Conservation (phyloP, 2,329 filamentous ascomycete species). For the Nemania sp. region DNA sequence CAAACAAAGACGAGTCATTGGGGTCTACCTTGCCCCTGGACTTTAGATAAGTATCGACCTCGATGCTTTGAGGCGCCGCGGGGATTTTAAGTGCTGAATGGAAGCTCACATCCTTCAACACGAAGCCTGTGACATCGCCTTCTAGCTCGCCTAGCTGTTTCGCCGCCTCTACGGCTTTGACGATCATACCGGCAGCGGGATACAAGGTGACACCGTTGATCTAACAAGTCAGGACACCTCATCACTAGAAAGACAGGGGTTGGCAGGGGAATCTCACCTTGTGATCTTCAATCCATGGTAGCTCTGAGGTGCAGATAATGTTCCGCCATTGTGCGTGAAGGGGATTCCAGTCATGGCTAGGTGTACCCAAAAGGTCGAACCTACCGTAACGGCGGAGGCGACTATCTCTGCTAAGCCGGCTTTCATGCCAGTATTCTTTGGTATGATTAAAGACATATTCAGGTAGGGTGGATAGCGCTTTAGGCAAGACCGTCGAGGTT, state of each 20-base stretch:
- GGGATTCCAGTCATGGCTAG: slow-evolving; percentile 24
- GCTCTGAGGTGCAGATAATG: slow-evolving; percentile 35
- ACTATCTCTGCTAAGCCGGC: slow-evolving; percentile 29
- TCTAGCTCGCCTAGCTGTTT: not conserved
- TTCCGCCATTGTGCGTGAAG: slow-evolving; percentile 41
- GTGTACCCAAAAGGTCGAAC: slow-evolving; percentile 2
- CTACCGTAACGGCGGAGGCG: not conserved
- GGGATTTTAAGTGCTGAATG: not conserved
- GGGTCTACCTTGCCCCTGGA: not conserved
- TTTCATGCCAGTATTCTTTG: slow-evolving; percentile 43
- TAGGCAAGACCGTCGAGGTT: too few relatives aligned
- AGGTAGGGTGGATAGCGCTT: too few relatives aligned
- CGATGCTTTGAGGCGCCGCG: not conserved
- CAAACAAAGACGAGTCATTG: too few relatives aligned
- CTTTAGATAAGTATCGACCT: not conserved
- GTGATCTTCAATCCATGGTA: slow-evolving; percentile 44
- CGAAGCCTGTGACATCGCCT: not conserved
- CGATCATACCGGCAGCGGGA: not conserved
- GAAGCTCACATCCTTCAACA: not conserved
- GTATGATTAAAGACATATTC: slow-evolving; percentile 47
- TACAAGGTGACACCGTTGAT: not conserved
- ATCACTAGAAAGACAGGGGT: too few relatives aligned
- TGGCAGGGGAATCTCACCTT: too few relatives aligned
- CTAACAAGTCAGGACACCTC: too few relatives aligned
- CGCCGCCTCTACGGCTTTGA: not conserved